Conservation (phyloP, 148 eudicot species). For the Persicaria tinctoria region DNA sequence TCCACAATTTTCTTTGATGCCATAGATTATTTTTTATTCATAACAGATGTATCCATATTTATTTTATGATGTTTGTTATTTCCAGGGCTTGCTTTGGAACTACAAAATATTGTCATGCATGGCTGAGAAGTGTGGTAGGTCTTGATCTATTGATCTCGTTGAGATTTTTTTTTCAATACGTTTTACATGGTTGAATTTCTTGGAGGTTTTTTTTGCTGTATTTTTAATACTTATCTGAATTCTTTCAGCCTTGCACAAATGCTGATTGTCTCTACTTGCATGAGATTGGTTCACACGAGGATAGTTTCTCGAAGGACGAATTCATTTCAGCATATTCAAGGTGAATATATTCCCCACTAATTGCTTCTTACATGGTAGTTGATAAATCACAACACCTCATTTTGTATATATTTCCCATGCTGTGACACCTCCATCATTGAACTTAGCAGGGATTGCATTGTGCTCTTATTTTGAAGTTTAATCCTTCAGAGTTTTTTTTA, state of each 20-base stretch:
- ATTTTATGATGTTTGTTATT: neutral
- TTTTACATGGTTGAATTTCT: neutral
- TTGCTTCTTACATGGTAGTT: neutral
- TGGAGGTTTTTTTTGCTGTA: neutral
- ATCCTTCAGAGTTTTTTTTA: too few species aligned
- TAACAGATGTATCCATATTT: neutral
- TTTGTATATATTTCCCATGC: neutral
- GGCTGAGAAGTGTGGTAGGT: conserved; percentile 89
- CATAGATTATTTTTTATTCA: neutral
- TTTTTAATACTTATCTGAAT: neutral
- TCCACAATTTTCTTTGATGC: neutral
- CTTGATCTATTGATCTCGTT: neutral
- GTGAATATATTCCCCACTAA: conserved; percentile 26
- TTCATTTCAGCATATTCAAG: conserved; percentile 77
- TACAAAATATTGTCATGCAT: conserved; percentile 95
- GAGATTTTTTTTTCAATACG: neutral
- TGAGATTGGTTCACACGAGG: conserved; percentile 87
- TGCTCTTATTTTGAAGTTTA: too few species aligned
- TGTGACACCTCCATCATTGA: neutral
- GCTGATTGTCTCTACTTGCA: conserved; percentile 95
- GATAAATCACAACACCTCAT: neutral
- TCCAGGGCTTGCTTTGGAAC: conserved; percentile 97
- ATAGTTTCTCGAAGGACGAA: conserved; percentile 92
- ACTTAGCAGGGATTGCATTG: too few species aligned
- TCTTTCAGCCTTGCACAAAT: conserved; percentile 81